These are phyloP conservation scores for Catharanthus roseus DNA, from an alignment of 257 asterid species.

Conservation along the genomic window DNA sequence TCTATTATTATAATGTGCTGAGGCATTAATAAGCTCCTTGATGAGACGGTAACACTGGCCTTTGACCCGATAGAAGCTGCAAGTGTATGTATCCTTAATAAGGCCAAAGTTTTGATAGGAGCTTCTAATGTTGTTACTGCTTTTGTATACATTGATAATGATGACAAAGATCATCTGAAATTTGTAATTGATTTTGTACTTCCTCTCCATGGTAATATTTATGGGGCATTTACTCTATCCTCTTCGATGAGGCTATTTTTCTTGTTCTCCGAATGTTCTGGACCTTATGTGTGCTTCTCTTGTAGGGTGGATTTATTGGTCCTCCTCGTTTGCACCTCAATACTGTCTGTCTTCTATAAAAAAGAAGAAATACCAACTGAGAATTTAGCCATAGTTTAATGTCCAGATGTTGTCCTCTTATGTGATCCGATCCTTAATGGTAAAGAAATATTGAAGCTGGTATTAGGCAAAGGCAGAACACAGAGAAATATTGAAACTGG, in stretches of 20 bases:
- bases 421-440: too few species aligned
- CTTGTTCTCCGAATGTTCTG: too few species aligned
- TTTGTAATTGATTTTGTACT: not conserved
- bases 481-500: not conserved
- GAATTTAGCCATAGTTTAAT: too few species aligned
- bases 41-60: not conserved
- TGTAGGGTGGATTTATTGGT: too few species aligned
- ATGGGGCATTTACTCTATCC: not conserved
- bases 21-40: conserved; percentile 6
- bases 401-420: too few species aligned
- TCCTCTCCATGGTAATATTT: not conserved
- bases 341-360: too few species aligned
- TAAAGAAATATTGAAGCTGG: too few species aligned
- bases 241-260: not conserved
- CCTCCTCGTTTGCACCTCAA: too few species aligned
- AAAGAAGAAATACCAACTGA: too few species aligned
- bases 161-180: not conserved
- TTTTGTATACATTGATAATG: conserved; percentile 8
- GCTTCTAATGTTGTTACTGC: conserved; percentile 5
- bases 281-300: too few species aligned
- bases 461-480: too few species aligned
- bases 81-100: not conserved
- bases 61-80: too few species aligned
- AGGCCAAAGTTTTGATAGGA: not conserved
- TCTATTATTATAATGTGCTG: conserved; percentile 15